Evolutionary conservation across 306 rosid genomes (phyloP).

Genomic region (Vicia sativa): DNA sequence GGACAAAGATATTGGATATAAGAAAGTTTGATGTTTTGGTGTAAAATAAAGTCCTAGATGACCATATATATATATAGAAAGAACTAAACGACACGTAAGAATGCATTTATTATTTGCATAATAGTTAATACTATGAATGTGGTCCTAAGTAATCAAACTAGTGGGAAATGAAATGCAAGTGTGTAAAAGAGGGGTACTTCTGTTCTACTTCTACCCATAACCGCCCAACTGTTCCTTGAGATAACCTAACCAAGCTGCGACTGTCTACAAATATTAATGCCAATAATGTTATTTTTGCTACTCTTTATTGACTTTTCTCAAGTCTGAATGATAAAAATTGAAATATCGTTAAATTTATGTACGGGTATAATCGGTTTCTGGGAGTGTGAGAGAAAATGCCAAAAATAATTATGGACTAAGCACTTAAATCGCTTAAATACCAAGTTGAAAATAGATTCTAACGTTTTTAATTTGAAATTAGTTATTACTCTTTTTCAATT

Average conservation of each 20-base stretch:
- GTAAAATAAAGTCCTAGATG: neutral
- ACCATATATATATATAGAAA: conserved; percentile 10
- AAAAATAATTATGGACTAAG: too few species aligned
- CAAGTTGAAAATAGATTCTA: too few species aligned
- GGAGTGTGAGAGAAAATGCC: too few species aligned
- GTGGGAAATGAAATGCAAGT: neutral
- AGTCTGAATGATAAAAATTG: neutral
- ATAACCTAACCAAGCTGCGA: neutral
- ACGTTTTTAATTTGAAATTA: too few species aligned
- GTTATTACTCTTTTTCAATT: too few species aligned
- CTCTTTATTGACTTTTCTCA: neutral
- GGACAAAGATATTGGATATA: neutral
- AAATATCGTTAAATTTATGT: neutral
- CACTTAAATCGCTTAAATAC: too few species aligned
- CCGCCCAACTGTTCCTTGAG: neutral
- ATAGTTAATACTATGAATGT: neutral
- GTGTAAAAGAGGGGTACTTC: neutral
- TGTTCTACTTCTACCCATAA: too few species aligned
- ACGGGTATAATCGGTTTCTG: neutral
- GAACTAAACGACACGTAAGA: neutral
- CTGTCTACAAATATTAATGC: neutral
- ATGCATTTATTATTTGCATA: conserved; percentile 25
- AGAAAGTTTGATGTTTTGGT: neutral
- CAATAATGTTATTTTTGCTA: neutral
- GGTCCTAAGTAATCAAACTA: neutral